A percentile compares a stretch with the other conserved stretches of the same genome.
These are phyloP conservation scores for Uromyces viciae-fabae DNA, from an alignment of 1,284 basidiomycete genomes.

Conservation along the genomic window DNA sequence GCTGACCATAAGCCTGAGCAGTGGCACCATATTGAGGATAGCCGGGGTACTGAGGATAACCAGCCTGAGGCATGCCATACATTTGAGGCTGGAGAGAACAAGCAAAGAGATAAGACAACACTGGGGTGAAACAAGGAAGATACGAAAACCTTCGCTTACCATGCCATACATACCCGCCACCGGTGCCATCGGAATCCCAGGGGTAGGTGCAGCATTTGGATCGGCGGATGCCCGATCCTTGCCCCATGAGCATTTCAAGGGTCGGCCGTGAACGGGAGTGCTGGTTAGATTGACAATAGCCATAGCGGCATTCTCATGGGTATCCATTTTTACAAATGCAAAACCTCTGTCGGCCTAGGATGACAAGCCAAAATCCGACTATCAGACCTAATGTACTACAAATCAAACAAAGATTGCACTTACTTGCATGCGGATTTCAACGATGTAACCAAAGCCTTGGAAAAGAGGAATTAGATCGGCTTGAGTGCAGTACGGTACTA, in stretches of 20 bases:
- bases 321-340: conserved; percentile 96
- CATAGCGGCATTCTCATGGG: conserved; percentile 93
- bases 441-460: conserved; percentile 93
- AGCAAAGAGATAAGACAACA: neutral
- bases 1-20: conserved; percentile 33
- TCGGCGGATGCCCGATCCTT: conserved; percentile 63
- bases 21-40: conserved; percentile 42
- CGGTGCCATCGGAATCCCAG: conserved; percentile 40
- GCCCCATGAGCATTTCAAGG: conserved; percentile 97
- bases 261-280: conserved; percentile 87
- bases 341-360: conserved; percentile 80
- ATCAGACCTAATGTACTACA: neutral
- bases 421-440: conserved; percentile 90
- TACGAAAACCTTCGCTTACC: neutral
- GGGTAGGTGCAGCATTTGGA: conserved; percentile 27
- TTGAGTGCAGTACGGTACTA: conserved; percentile 90
- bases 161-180: conserved; percentile 44
- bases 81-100: conserved; percentile 32
- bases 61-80: conserved; percentile 44
- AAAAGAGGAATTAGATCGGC: conserved; percentile 93
- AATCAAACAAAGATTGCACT: neutral
- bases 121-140: neutral
- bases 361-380: neutral
- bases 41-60: conserved; percentile 37
- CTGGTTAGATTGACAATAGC: conserved; percentile 93